Evolutionary conservation across 2,329 filamentous ascomycete genomes (phyloP), one percentile per base, ranked within the genome.

Genomic region (Truncatella angustata): DNA sequence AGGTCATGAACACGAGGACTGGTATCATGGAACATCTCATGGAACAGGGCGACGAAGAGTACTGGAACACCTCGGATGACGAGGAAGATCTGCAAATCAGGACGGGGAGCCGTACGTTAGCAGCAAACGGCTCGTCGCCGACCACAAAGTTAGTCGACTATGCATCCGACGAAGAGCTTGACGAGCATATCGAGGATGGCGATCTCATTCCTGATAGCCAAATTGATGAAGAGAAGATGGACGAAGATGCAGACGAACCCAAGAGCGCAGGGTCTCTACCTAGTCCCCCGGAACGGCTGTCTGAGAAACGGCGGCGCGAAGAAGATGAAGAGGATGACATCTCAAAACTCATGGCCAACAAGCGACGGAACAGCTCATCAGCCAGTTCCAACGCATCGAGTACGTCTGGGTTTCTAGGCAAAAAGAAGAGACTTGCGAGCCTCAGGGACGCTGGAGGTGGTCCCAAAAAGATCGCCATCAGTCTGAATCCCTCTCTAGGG

Each of bases 251-350:
- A 10, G 66, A 66, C 23, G 62, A 58, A 11, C 56, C 68, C 50
- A 70, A 66, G 32, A 65, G 67, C 24, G 59, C 70, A 21, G 64
- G 66, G 5, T 79, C 77, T 18, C 84, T 86, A 0, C 86, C 87
- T 3, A 44, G 40, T 14, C 40, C 40, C 4, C 88, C 86, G 0
- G 91, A 96, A 69, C 82, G 90, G 50, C 72, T 96, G 16, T 88
- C 91, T 0, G 90, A 96, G 68, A 97, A 97, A 71, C 87, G 93
- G 44, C 83, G 93, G 44, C 84, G 94, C 61, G 92, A 96, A 66
- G 93, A 97, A 52, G 91, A 96, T 56, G 93, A 97, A 42, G 92
- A 96, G 51, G 92, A 97, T 58, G 90, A 93, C 63, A 73, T 97
- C n/a, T 85, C 86, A 50, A 96, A 94, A 70, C 78, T 97, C 61